Evolutionary conservation across 1,284 basidiomycete species (phyloP).

Genomic region (Sanguinoderma infundibulare): DNA sequence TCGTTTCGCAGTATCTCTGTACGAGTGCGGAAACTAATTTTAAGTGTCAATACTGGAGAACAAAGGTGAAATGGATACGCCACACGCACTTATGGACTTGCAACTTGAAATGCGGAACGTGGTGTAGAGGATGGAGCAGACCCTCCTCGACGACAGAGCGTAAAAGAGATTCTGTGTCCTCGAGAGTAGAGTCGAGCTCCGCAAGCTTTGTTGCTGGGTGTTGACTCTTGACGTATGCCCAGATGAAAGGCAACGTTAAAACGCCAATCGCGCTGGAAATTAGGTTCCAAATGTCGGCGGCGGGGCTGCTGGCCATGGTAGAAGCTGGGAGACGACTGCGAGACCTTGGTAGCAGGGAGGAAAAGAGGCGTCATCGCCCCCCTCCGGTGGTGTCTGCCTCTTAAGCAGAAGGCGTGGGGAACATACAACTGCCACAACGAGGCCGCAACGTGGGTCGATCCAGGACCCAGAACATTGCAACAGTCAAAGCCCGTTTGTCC

Average conservation of each 20-base stretch:
- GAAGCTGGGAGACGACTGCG: background rate
- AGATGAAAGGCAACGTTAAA: background rate
- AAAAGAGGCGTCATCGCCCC: background rate
- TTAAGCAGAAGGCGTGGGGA: background rate
- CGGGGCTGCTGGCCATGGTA: background rate
- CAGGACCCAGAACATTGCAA: no score
- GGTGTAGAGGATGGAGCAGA: conserved; percentile 17
- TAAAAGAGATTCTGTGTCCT: background rate
- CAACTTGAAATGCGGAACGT: conserved; percentile 22
- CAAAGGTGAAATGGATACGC: background rate
- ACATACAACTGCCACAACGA: background rate
- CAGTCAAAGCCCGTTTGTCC: no score
- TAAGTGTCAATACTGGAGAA: background rate
- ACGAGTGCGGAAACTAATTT: background rate
- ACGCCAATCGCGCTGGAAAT: background rate
- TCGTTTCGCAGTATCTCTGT: background rate
- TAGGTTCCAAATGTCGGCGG: background rate
- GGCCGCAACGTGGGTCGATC: background rate
- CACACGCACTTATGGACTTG: background rate
- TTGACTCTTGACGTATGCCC: background rate
- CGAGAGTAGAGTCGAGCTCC: background rate
- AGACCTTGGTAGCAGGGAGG: no score
- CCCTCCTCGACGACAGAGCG: background rate
- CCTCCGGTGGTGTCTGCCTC: no score
- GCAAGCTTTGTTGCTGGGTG: background rate